Evolutionary conservation across 2,329 filamentous ascomycete species (phyloP), one percentile per base, ranked within the genome.

Genomic region (Xylariomycetidae sp.): DNA sequence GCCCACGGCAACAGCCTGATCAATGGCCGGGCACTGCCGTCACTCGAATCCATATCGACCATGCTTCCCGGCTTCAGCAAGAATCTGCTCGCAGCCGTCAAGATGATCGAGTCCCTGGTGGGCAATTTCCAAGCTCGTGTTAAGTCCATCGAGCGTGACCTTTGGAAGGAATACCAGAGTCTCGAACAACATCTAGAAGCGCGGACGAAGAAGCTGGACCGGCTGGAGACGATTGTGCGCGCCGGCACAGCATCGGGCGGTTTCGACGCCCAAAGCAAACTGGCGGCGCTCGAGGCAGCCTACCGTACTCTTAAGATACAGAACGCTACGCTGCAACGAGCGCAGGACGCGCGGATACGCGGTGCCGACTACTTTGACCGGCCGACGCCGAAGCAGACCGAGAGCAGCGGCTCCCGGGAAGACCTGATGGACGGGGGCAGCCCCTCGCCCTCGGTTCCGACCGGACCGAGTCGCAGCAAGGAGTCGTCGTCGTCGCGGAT

Each of bases 131-230:
- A 85, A 50, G 69, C 72, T 24, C 82, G 86, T 39, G 85, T 95
- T 53, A 85, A 85, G 50, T 68, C 72, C 6, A 80, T 95, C n/a
- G 92, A 98, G 58, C 80, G 85, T 30, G 85, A 94, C 39, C 64
- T 96, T n/a, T 82, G 81, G 65, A 85, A 87, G 42, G 89, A 96
- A 52, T 96, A 95, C 52, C 85, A 93, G 51, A 76, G 74, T 0
- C 70, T 98, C 2, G 88, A 95, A 58, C 79, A 79, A 47, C 85
- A 79, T 23, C 76, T 95, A 18, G 85, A 92, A 34, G 63, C 79
- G 17, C 80, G 88, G 12, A 74, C 82, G 39, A 92, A 93, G 65
- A 86, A 87, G 47, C 74, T 98, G 19, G 90, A 96, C 44, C 77
- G 85, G 3, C 70, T 98, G 1, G 92, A 98, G 60, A 77, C 80